These are phyloP conservation scores for Harringtonia lauricola DNA, from an alignment of 2,329 filamentous ascomycete species.

Conservation along the genomic window DNA sequence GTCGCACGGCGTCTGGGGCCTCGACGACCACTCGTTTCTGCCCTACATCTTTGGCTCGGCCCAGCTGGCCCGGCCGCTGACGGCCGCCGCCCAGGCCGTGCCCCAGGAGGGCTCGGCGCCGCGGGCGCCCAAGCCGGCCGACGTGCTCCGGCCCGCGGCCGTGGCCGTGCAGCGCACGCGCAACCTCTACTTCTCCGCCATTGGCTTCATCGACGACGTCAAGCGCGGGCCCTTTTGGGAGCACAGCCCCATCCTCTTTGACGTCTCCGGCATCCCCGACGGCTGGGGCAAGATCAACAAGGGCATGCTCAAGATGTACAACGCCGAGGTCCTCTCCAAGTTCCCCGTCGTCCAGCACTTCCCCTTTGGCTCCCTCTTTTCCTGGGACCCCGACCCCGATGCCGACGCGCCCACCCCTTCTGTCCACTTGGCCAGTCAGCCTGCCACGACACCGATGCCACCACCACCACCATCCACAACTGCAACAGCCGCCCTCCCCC, in stretches of 20 bases:
- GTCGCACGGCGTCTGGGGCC: slow-evolving; percentile 93
- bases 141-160: slow-evolving; percentile 52
- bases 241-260: slow-evolving; percentile 87
- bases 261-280: slow-evolving; percentile 80
- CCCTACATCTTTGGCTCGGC: slow-evolving; percentile 94
- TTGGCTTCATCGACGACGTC: slow-evolving; percentile 95
- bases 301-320: slow-evolving; percentile 99
- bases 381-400: slow-evolving; percentile 59
- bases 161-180: slow-evolving; percentile 53
- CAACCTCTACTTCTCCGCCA: slow-evolving; percentile 89
- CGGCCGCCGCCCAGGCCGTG: slow-evolving; percentile 43
- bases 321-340: slow-evolving; percentile 89
- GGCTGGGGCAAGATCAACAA: slow-evolving; percentile 99
- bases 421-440: slow-evolving; percentile 48
- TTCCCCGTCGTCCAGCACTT: slow-evolving; percentile 99
- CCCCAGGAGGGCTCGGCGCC: slow-evolving; percentile 70
- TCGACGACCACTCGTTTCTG: slow-evolving; percentile 94
- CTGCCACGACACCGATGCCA: slow-evolving; percentile 13
- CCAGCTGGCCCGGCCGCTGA: slow-evolving; percentile 70
- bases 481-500: neutral
- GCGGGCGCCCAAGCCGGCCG: slow-evolving; percentile 58
- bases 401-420: slow-evolving; percentile 37
- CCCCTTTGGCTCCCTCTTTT: slow-evolving; percentile 69
- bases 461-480: neutral
- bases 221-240: slow-evolving; percentile 97